Percentiles rank a stretch among this genome's conserved stretches.
Conservation (phyloP, 2,329 filamentous ascomycete species). For the Nectriaceae sp. region DNA sequence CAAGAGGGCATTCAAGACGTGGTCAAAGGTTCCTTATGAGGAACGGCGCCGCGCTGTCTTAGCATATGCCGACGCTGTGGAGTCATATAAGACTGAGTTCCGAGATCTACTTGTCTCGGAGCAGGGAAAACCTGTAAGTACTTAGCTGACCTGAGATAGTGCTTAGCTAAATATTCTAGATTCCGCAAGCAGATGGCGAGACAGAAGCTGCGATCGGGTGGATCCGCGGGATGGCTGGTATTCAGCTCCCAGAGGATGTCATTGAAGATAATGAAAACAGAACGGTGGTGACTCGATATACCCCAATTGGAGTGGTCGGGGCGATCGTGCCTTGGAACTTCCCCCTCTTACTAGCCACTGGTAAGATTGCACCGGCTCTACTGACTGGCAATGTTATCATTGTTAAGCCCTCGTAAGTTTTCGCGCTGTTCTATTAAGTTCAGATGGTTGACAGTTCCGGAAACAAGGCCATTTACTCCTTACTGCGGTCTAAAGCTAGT, state of each 20-base stretch:
- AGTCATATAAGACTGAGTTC: constrained; percentile 20
- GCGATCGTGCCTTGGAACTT: constrained; percentile 60
- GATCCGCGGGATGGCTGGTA: constrained; percentile 30
- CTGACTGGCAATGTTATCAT: constrained; percentile 59
- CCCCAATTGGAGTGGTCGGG: constrained; percentile 44
- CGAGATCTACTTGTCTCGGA: constrained; percentile 26
- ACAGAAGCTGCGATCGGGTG: constrained; percentile 25
- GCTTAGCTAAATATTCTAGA: constrained; percentile 4
- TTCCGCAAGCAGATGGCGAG: constrained; percentile 27
- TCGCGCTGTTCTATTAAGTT: neutral
- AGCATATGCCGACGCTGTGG: constrained; percentile 28
- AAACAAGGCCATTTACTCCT: constrained; percentile 54
- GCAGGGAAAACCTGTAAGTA: constrained; percentile 33
- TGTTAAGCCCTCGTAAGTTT: constrained; percentile 51
- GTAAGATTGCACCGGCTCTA: constrained; percentile 59
- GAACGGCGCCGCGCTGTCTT: constrained; percentile 24
- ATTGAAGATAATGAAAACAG: constrained; percentile 38
- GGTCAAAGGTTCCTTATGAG: constrained; percentile 26
- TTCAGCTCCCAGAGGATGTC: constrained; percentile 39
- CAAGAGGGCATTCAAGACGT: constrained; percentile 26
- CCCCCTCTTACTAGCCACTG: constrained; percentile 51
- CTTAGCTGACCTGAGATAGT: too few relatives aligned
- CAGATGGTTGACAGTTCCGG: too few relatives aligned
- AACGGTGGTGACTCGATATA: constrained; percentile 36
- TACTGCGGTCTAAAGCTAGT: constrained; percentile 59